A percentile compares a stretch with the other conserved stretches of the same genome.
phyloP scores from a whole-genome alignment of 768 basidiomycete genomes.

The Vararia minispora region DNA sequence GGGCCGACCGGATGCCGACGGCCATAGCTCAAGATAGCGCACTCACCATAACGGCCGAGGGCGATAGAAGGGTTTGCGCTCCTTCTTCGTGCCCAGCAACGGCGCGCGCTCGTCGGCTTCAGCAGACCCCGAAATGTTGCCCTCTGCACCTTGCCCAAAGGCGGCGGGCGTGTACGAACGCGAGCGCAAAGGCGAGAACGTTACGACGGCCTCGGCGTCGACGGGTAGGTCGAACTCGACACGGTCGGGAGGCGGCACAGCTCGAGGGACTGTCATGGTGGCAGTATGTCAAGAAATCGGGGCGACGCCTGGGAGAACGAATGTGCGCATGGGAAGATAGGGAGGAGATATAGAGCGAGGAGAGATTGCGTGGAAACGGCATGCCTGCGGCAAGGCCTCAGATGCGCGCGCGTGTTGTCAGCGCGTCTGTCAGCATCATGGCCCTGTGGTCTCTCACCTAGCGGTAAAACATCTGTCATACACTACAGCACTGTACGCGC shows the following conservation, averaged over 20 bases:
- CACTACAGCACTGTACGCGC: no score
- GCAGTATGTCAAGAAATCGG: slow-evolving; percentile 4
- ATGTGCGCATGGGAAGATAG: neutral
- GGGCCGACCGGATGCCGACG: neutral
- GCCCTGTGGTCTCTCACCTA: no score
- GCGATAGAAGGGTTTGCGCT: slow-evolving; percentile 38
- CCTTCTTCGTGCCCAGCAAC: slow-evolving; percentile 18
- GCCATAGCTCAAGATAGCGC: neutral
- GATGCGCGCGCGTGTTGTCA: no score
- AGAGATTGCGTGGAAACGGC: neutral
- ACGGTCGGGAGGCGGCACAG: neutral
- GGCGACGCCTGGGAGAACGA: neutral
- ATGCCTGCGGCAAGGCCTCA: no score
- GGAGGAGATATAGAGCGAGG: neutral
- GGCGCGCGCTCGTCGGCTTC: slow-evolving; percentile 23
- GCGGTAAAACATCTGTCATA: no score
- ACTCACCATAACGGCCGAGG: slow-evolving; percentile 36
- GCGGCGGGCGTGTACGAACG: slow-evolving; percentile 6
- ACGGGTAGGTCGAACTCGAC: neutral
- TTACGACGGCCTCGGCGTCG: neutral
- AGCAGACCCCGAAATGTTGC: no score
- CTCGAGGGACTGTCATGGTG: neutral
- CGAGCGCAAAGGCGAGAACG: neutral
- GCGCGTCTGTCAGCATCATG: no score
- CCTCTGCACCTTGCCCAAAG: no score